Evolutionary conservation across 2,329 filamentous ascomycete genomes (phyloP).

Genomic region (Bipolaris bicolor): DNA sequence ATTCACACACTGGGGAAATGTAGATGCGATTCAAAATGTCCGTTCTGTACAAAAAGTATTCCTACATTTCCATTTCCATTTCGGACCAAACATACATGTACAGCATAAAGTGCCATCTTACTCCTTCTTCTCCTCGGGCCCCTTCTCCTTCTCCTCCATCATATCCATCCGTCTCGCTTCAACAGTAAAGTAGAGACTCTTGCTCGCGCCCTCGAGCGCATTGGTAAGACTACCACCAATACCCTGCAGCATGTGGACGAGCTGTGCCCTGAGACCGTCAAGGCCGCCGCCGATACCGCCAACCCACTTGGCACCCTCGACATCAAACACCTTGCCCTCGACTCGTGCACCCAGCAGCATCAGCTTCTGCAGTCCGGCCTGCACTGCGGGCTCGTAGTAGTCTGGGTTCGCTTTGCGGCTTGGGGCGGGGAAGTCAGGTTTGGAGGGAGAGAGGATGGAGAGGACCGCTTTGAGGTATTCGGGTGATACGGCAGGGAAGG

Average conservation of each 20-base stretch:
- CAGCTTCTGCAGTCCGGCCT: conserved; percentile 84
- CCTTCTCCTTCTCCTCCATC: conserved; percentile 73
- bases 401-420: conserved; percentile 75
- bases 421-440: conserved; percentile 76
- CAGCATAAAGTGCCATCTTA: conserved; percentile 1
- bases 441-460: conserved; percentile 73
- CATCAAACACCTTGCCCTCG: conserved; percentile 83
- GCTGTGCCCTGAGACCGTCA: conserved; percentile 78
- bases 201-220: conserved; percentile 78
- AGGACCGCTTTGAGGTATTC: conserved; percentile 82
- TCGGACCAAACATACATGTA: not conserved
- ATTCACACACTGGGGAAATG: not conserved
- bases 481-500: conserved; percentile 82
- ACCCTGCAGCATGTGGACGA: conserved; percentile 80
- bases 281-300: conserved; percentile 81
- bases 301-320: conserved; percentile 72
- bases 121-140: conserved; percentile 28
- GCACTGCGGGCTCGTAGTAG: conserved; percentile 80
- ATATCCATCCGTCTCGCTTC: conserved; percentile 81
- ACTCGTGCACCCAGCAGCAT: conserved; percentile 84
- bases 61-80: conserved; percentile 1
- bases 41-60: not conserved
- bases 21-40: not conserved
- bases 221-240: conserved; percentile 78
- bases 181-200: conserved; percentile 85